Conservation (phyloP, 2,329 filamentous ascomycete species). For the Malbranchea zuffiana region DNA sequence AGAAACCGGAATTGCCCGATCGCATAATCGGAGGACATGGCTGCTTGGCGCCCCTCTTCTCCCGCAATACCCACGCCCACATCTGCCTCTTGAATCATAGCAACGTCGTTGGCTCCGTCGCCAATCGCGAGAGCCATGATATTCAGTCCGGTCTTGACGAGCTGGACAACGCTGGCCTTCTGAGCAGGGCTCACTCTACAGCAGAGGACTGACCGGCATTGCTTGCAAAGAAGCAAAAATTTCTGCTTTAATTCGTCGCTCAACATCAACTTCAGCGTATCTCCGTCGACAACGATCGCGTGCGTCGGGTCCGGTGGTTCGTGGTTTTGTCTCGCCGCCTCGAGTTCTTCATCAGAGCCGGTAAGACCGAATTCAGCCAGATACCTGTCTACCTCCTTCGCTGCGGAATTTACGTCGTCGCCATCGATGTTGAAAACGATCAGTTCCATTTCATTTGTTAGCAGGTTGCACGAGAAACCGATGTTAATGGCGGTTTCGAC, state of each 20-base stretch:
- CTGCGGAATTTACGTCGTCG: conserved; percentile 53
- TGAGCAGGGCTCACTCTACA: conserved; percentile 95
- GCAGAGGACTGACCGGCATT: conserved; percentile 91
- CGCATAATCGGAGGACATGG: conserved; percentile 93
- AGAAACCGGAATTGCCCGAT: conserved; percentile 90
- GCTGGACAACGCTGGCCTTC: conserved; percentile 89
- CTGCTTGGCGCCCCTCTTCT: conserved; percentile 81
- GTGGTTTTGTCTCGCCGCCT: conserved; percentile 67
- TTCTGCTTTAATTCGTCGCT: conserved; percentile 75
- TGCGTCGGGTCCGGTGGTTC: conserved; percentile 79
- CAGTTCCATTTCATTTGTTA: conserved; percentile 96
- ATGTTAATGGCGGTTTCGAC: conserved; percentile 99
- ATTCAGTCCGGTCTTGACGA: conserved; percentile 90
- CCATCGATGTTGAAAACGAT: conserved; percentile 80
- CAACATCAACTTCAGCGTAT: conserved; percentile 79
- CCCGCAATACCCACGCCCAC: conserved; percentile 94
- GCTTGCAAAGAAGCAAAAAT: conserved; percentile 89
- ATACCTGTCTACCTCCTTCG: conserved; percentile 62
- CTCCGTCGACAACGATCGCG: conserved; percentile 88
- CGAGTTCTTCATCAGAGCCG: conserved; percentile 76
- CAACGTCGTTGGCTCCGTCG: conserved; percentile 90
- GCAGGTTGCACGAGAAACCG: conserved; percentile 93
- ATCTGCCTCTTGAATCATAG: conserved; percentile 95
- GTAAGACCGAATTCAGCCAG: conserved; percentile 64
- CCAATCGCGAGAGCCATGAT: conserved; percentile 93